A percentile compares a stretch with the other conserved stretches of the same genome.
phyloP scores from a whole-genome alignment of 768 basidiomycete genomes.

The Podaxis mareebaensis region DNA sequence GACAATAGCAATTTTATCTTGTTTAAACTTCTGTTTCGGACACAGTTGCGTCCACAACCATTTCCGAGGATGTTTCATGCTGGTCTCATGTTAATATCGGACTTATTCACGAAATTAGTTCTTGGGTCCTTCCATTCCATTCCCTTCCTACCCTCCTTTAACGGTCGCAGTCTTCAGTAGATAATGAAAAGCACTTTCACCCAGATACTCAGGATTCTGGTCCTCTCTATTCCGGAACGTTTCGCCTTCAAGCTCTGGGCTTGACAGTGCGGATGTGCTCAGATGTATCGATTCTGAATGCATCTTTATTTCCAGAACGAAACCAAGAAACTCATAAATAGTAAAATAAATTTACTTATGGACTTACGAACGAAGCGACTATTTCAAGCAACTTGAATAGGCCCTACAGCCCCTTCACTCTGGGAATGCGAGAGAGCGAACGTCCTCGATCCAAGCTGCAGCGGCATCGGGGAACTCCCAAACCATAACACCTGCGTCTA shows the following conservation, averaged over 20 bases:
- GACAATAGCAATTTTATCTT: conserved; percentile 24
- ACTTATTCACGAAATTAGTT: too few species aligned
- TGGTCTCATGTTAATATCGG: not conserved
- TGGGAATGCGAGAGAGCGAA: conserved; percentile 37
- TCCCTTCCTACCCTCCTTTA: too few species aligned
- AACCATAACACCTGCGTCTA: conserved; percentile 39
- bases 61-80: not conserved
- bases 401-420: conserved; percentile 22
- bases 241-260: not conserved
- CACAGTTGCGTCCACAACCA: not conserved
- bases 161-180: too few species aligned
- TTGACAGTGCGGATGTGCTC: not conserved
- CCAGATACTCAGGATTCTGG: too few species aligned
- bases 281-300: not conserved
- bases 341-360: not conserved
- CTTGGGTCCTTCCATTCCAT: too few species aligned
- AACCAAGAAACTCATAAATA: not conserved
- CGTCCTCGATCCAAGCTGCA: conserved; percentile 39
- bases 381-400: not conserved
- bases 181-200: too few species aligned
- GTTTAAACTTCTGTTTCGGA: conserved; percentile 13
- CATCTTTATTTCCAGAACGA: not conserved
- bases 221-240: not conserved
- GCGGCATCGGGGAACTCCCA: conserved; percentile 45
- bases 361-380: not conserved